Evolutionary conservation across 352 stramenopile species (phyloP), one percentile per base, ranked within the genome.

Genomic region (Vaucheria bursata): DNA sequence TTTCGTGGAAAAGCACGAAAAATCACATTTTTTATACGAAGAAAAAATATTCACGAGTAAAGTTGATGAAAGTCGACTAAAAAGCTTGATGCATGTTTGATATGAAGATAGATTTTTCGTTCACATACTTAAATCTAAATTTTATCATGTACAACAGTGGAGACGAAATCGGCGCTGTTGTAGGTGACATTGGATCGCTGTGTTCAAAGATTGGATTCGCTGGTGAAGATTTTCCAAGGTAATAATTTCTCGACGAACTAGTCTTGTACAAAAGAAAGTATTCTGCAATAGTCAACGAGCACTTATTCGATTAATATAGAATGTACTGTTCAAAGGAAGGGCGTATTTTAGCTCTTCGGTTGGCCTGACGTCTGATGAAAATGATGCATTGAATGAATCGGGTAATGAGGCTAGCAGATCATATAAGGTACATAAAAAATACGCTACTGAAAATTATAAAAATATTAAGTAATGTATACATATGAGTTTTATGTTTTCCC

Each of bases 161-260:
- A 18, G 64, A 81, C 67, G 68, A 81, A 39, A 71, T 81, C 37
- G 70, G 76, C n/a, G 76, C 76, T 36, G 31, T 81, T 31, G 70
- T 81, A n/a, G 71, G 76, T n/a, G 76, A 79, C 71, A 35, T 79
- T 25, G 76, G 76, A 3, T 81, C 76, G 0, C 66, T 71, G 45
- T 76, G 40, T 34, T 76, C 67, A 59, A 81, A 81, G 36, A 81
- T 81, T 49, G 76, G 76, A 65, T 75, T 81, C 29, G 76, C 76
- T 31, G 76, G 76, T 1, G 76, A 81, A 37, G 76, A 81, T 39
- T 81, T 81, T 67, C 76, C 76, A 1, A 72, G 70, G 70, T 69
- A 8, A 38, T 6, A 5, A 69, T 69, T 4, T 38, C 33, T 12
- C 39, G 12, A 12, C 39, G 39, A 50, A 12, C 5, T 12, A 50